Evolutionary conservation across 1,284 basidiomycete species (phyloP).

Genomic region (Tilletia indica): DNA sequence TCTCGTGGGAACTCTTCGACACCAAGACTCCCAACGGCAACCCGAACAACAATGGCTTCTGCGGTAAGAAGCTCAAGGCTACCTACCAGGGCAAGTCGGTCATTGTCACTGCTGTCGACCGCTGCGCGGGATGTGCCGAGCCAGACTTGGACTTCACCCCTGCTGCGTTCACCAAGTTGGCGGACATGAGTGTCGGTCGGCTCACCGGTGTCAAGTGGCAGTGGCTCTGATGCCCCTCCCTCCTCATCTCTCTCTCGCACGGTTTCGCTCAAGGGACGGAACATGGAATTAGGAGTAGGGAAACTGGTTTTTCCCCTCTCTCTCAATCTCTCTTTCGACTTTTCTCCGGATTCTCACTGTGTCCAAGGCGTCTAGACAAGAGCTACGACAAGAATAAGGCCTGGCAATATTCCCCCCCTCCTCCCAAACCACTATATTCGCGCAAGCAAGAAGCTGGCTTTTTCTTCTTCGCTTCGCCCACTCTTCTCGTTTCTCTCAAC

Average conservation of each 20-base stretch:
- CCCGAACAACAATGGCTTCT: constrained; percentile 47
- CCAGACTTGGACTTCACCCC: constrained; percentile 44
- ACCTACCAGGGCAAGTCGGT: constrained; percentile 44
- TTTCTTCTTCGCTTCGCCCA: not conserved
- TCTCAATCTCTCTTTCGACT: not conserved
- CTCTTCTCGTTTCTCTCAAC: not conserved
- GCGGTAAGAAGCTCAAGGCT: constrained; percentile 47
- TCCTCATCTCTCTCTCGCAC: not conserved
- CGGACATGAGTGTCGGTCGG: constrained; percentile 32
- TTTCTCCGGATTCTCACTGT: not conserved
- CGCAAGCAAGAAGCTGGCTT: not conserved
- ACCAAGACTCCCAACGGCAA: constrained; percentile 35
- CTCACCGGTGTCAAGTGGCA: constrained; percentile 38
- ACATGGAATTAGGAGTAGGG: not conserved
- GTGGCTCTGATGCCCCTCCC: constrained; percentile 24
- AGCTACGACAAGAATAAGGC: too few species aligned
- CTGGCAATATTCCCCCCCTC: too few species aligned
- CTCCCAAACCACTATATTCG: too few species aligned
- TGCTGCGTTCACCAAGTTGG: constrained; percentile 39
- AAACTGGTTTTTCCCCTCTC: not conserved
- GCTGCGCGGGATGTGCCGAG: constrained; percentile 39
- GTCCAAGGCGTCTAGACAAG: not conserved
- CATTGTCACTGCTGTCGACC: constrained; percentile 43
- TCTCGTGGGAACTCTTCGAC: constrained; percentile 42
- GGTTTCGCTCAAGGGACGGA: not conserved